Percentiles rank a stretch among this genome's conserved stretches.
Evolutionary conservation across 2,329 filamentous ascomycete genomes (phyloP).

Genomic region (Calonectria naviculata): DNA sequence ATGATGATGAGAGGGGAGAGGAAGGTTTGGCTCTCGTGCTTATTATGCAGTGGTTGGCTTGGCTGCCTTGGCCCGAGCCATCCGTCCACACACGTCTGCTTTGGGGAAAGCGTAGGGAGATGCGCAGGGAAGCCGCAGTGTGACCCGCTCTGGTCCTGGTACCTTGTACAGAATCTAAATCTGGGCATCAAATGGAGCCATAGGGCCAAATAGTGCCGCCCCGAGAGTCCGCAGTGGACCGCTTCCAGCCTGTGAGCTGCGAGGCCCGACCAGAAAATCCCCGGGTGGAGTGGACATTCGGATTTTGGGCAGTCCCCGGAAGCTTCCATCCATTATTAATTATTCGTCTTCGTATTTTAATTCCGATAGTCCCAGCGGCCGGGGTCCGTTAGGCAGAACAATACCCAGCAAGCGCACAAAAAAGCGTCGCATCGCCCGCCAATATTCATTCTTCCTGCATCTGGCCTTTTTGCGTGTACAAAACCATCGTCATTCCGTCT

Average conservation of each 20-base stretch:
- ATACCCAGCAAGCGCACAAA: not conserved
- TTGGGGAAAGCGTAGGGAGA: not conserved
- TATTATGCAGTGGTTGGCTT: slow-evolving; percentile 4
- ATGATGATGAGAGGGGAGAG: not conserved
- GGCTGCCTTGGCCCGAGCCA: slow-evolving; percentile 1
- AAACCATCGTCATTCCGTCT: too few relatives aligned
- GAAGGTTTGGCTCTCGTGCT: not conserved
- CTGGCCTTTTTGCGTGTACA: too few relatives aligned
- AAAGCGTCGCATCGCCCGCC: not conserved
- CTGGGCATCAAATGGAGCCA: not conserved
- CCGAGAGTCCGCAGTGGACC: too few relatives aligned
- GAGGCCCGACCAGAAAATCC: not conserved
- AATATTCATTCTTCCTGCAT: not conserved
- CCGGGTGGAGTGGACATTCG: not conserved
- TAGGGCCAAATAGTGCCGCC: not conserved
- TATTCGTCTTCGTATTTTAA: not conserved
- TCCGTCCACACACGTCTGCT: not conserved
- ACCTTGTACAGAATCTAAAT: not conserved
- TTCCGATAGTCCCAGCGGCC: not conserved
- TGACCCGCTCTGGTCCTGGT: not conserved
- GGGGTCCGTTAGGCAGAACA: not conserved
- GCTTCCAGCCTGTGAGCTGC: not conserved
- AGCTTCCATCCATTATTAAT: slow-evolving; percentile 4
- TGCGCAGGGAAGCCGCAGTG: not conserved
- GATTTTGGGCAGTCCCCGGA: not conserved